phyloP scores from a whole-genome alignment of 371 early-diverging fungal genomes.

The Mortierella sp. region DNA sequence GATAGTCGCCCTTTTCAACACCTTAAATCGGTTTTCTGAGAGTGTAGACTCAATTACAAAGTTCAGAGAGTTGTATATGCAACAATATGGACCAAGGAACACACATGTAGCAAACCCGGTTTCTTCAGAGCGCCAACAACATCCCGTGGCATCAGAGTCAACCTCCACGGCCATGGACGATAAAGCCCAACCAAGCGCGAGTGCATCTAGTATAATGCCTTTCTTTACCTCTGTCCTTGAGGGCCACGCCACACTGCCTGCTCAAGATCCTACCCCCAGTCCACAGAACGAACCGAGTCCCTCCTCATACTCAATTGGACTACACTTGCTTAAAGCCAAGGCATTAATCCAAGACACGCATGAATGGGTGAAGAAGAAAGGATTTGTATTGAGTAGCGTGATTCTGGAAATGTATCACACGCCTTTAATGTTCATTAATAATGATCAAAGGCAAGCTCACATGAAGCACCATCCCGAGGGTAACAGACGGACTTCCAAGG shows the following conservation, averaged over 20 bases:
- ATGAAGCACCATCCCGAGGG: not conserved
- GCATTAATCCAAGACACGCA: not conserved
- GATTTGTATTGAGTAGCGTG: slow-evolving; percentile 2
- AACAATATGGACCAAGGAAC: slow-evolving; percentile 20
- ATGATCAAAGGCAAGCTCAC: not conserved
- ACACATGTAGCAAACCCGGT: not conserved
- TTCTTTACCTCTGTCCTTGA: slow-evolving; percentile 5
- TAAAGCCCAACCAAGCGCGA: not conserved
- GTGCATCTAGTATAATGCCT: not conserved
- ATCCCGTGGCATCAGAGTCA: not conserved
- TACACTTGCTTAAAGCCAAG: too few relatives aligned
- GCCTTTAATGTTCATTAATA: slow-evolving; percentile 1
- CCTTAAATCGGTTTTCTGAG: slow-evolving; percentile 88
- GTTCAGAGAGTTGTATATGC: slow-evolving; percentile 78
- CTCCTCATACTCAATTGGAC: not conserved
- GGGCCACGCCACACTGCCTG: not conserved
- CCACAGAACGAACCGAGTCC: not conserved
- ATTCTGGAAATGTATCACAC: slow-evolving; percentile 1
- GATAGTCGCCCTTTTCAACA: slow-evolving; percentile 93
- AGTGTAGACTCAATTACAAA: slow-evolving; percentile 75
- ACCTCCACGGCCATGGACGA: not conserved
- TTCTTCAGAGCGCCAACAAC: slow-evolving; percentile 2
- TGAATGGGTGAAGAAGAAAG: not conserved
- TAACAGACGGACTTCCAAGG: not conserved
- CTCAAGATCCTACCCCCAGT: not conserved